Evolutionary conservation across 345 rosid genomes (phyloP).

Genomic region (Aquilaria yunnanensis): DNA sequence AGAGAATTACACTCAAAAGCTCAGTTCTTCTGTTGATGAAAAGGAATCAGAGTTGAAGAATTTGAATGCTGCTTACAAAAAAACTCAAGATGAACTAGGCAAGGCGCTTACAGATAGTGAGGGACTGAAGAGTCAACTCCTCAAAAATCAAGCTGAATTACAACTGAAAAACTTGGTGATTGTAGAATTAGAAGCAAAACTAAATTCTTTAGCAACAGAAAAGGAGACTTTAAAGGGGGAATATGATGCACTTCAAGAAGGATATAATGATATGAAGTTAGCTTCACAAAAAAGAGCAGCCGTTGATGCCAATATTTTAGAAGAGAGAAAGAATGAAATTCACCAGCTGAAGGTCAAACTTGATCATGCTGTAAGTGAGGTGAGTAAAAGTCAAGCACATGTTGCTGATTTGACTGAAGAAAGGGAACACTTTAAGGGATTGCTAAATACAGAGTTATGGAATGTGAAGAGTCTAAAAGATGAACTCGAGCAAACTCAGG

Average conservation of each 20-base stretch:
- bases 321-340: conserved; percentile 45
- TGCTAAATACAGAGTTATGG: conserved; percentile 41
- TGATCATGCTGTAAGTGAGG: conserved; percentile 31
- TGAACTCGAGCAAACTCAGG: conserved; percentile 44
- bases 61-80: conserved; percentile 33
- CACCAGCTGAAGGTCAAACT: conserved; percentile 46
- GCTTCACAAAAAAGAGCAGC: conserved; percentile 53
- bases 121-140: conserved; percentile 36
- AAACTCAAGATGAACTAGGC: conserved; percentile 45
- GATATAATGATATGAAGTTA: conserved; percentile 47
- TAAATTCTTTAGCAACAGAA: conserved; percentile 41
- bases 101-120: conserved; percentile 43
- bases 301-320: conserved; percentile 40
- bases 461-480: conserved; percentile 39
- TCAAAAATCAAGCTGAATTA: conserved; percentile 37
- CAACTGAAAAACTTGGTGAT: conserved; percentile 42
- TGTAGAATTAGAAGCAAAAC: conserved; percentile 45
- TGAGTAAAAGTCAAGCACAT: conserved; percentile 26
- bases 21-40: conserved; percentile 39
- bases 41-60: conserved; percentile 57
- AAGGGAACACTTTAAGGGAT: conserved; percentile 46
- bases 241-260: conserved; percentile 34
- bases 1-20: conserved; percentile 41
- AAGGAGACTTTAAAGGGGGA: conserved; percentile 43
- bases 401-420: conserved; percentile 47